Evolutionary conservation across 2,329 filamentous ascomycete genomes (phyloP).

Genomic region (Catunica adiposa): DNA sequence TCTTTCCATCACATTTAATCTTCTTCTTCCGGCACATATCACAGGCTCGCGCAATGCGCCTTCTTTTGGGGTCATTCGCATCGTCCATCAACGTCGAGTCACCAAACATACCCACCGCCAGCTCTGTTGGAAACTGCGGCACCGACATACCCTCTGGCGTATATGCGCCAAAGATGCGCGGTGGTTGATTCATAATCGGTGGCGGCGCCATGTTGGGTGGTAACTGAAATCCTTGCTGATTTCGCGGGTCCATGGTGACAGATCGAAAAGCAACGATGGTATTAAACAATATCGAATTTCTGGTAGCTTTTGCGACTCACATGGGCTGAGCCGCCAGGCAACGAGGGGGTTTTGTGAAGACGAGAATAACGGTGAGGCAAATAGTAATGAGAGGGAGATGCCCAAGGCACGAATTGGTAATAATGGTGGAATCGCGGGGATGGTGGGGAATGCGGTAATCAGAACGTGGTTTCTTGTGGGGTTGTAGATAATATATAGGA

Average conservation of each 20-base stretch:
- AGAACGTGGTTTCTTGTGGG: too few species aligned
- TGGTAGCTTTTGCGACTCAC: too few species aligned
- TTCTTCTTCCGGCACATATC: slow-evolving; percentile 96
- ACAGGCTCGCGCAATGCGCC: slow-evolving; percentile 78
- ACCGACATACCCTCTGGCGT: slow-evolving; percentile 42
- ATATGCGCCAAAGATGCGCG: slow-evolving; percentile 53
- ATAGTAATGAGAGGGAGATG: too few species aligned
- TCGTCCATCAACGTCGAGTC: slow-evolving; percentile 44
- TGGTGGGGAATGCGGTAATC: too few species aligned
- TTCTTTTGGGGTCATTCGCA: slow-evolving; percentile 67
- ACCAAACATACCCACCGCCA: slow-evolving; percentile 42
- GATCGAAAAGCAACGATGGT: neutral
- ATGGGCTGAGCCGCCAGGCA: too few species aligned
- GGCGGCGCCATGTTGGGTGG: slow-evolving; percentile 34
- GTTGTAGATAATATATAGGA: too few species aligned
- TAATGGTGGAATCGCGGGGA: too few species aligned
- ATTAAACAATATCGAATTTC: too few species aligned
- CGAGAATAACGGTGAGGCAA: too few species aligned
- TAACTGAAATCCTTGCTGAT: slow-evolving; percentile 34
- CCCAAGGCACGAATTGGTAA: too few species aligned
- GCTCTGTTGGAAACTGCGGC: slow-evolving; percentile 36
- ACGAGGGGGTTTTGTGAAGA: too few species aligned
- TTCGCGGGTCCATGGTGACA: slow-evolving; percentile 32
- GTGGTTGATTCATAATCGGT: slow-evolving; percentile 47
- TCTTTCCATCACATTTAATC: slow-evolving; percentile 95